Conservation (phyloP, 352 stramenopile genomes). For the Globisporangium cylindrosporum region DNA sequence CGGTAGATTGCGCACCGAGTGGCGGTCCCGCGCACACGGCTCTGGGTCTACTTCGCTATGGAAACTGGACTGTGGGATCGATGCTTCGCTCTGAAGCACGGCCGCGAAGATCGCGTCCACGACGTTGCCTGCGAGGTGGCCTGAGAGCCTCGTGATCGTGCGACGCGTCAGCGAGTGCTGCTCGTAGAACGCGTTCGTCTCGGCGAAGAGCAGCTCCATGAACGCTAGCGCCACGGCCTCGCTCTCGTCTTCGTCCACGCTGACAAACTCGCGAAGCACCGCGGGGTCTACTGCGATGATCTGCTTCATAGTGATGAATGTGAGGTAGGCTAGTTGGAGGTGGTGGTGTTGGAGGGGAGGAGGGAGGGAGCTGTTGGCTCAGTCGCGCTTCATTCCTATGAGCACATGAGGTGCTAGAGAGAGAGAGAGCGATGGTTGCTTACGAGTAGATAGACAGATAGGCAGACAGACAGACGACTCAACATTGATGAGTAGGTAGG, state of each 20-base stretch:
- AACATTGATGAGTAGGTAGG: no score
- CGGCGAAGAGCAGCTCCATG: constrained; percentile 50
- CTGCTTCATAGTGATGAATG: constrained; percentile 11
- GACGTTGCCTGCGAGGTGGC: constrained; percentile 30
- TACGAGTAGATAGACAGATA: no score
- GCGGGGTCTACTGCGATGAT: constrained; percentile 39
- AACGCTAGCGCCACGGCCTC: constrained; percentile 48
- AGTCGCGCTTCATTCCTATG: not conserved
- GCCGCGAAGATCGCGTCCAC: constrained; percentile 38
- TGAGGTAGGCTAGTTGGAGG: no score
- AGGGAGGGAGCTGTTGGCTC: not conserved
- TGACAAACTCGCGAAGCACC: constrained; percentile 25
- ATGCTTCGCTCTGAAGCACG: constrained; percentile 22
- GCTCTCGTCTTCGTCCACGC: constrained; percentile 47
- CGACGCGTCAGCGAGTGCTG: constrained; percentile 33
- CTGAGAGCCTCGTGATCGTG: constrained; percentile 21
- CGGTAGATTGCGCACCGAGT: constrained; percentile 44
- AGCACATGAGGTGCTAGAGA: no score
- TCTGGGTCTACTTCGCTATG: constrained; percentile 22
- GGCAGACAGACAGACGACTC: no score
- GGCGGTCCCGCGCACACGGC: constrained; percentile 35
- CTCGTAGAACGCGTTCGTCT: constrained; percentile 51
- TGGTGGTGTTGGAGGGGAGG: not conserved
- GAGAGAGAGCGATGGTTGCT: no score
- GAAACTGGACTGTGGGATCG: constrained; percentile 22